Conservation (phyloP, 148 eudicot species). For the Polygonum maritimum region DNA sequence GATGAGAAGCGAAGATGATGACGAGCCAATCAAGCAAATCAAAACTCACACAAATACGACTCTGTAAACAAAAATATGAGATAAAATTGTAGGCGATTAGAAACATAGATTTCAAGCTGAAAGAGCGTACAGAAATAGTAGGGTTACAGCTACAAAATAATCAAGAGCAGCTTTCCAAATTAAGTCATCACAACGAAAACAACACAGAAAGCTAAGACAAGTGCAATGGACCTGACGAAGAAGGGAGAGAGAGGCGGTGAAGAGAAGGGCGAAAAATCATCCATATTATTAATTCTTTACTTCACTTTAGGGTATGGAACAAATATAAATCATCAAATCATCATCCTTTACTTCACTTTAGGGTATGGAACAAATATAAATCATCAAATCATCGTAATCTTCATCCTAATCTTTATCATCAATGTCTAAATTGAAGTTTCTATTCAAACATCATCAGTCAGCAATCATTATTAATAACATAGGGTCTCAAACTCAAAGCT, state of each 20-base stretch:
- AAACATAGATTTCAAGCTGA: not conserved
- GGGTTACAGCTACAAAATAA: not conserved
- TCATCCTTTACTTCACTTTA: too few species aligned
- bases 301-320: too few species aligned
- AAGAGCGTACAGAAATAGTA: not conserved
- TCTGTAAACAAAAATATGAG: not conserved
- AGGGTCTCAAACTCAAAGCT: too few species aligned
- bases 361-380: too few species aligned
- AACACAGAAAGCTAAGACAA: too few species aligned
- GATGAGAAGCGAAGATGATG: conserved; percentile 7
- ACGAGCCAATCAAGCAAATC: conserved; percentile 1
- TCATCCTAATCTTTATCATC: too few species aligned
- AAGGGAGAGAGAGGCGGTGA: too few species aligned
- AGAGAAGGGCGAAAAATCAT: too few species aligned
- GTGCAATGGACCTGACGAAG: too few species aligned
- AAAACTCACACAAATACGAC: not conserved
- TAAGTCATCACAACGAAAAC: not conserved
- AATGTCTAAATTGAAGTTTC: not conserved
- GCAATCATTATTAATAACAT: not conserved
- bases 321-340: too few species aligned
- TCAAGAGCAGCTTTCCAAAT: not conserved
- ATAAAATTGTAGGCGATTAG: not conserved
- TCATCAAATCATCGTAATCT: too few species aligned
- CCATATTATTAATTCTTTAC: too few species aligned
- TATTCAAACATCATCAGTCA: not conserved